A percentile compares a stretch with the other conserved stretches of the same genome.
These are phyloP conservation scores for Talaromyces liani DNA, from an alignment of 495 filamentous ascomycete genomes.

Conservation along the genomic window DNA sequence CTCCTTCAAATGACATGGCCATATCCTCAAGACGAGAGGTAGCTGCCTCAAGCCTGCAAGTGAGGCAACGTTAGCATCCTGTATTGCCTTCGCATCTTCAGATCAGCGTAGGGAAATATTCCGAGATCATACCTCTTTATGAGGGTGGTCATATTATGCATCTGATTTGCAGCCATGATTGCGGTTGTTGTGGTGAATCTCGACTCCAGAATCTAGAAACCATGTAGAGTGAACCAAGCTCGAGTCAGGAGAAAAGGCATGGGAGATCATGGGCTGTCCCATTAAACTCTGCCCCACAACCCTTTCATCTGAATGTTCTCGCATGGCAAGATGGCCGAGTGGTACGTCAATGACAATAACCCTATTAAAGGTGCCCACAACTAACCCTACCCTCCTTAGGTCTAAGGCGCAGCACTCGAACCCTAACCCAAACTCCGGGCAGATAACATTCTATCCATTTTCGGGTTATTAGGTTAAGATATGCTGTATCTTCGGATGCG, in stretches of 20 bases:
- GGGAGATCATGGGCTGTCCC: background rate
- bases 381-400: too few relatives aligned
- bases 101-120: background rate
- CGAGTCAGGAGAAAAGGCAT: background rate
- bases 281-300: too few relatives aligned
- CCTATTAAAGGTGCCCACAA: too few relatives aligned
- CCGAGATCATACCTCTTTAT: conserved; percentile 80
- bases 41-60: conserved; percentile 84
- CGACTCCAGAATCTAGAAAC: background rate
- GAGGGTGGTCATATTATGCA: conserved; percentile 94
- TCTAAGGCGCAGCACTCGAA: background rate
- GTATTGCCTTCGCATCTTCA: background rate
- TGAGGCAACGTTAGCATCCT: conserved; percentile 1
- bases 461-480: background rate
- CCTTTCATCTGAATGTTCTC: too few relatives aligned
- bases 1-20: conserved; percentile 61
- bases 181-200: background rate
- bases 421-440: too few relatives aligned
- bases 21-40: conserved; percentile 96
- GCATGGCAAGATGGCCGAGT: too few relatives aligned
- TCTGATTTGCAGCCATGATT: conserved; percentile 56
- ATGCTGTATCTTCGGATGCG: background rate
- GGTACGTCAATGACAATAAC: too few relatives aligned
- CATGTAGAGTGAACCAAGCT: background rate
- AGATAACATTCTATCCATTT: too few relatives aligned